Evolutionary conservation across 345 rosid species (phyloP).

Genomic region (Lepidium didymum): DNA sequence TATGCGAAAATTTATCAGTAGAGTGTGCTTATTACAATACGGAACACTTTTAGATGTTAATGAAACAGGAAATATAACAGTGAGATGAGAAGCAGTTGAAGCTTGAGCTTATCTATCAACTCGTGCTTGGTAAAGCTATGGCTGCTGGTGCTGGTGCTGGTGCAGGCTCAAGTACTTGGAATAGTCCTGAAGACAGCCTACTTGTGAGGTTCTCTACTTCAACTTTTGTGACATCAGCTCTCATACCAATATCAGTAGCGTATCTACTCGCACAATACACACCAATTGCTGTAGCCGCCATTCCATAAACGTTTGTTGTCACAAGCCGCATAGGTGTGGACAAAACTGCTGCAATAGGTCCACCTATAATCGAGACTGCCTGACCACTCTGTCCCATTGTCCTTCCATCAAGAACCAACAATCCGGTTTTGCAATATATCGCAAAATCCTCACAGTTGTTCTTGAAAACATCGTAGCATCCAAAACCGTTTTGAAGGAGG

Average conservation of each 20-base stretch:
- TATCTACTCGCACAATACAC: slow-evolving; percentile 74
- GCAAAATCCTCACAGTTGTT: slow-evolving; percentile 86
- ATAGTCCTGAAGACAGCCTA: slow-evolving; percentile 51
- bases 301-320: slow-evolving; percentile 72
- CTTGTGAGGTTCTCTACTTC: slow-evolving; percentile 67
- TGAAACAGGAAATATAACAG: not conserved
- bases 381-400: slow-evolving; percentile 87
- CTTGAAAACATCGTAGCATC: slow-evolving; percentile 73
- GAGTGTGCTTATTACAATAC: not conserved
- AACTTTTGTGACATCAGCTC: slow-evolving; percentile 68
- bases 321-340: slow-evolving; percentile 64
- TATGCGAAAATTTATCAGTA: not conserved
- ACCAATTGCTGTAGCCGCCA: slow-evolving; percentile 75
- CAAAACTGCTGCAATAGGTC: slow-evolving; percentile 73
- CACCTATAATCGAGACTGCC: slow-evolving; percentile 64
- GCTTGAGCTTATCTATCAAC: not conserved
- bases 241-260: slow-evolving; percentile 83
- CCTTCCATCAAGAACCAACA: slow-evolving; percentile 49
- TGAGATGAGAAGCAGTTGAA: not conserved
- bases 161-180: slow-evolving; percentile 51
- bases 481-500: slow-evolving; percentile 77
- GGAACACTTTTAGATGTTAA: not conserved
- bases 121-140: slow-evolving; percentile 14
- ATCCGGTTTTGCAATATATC: slow-evolving; percentile 77
- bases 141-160: slow-evolving; percentile 29